These are phyloP conservation scores for Lachancea fermentati DNA, from an alignment of 805 yeast genomes.

Conservation along the genomic window DNA sequence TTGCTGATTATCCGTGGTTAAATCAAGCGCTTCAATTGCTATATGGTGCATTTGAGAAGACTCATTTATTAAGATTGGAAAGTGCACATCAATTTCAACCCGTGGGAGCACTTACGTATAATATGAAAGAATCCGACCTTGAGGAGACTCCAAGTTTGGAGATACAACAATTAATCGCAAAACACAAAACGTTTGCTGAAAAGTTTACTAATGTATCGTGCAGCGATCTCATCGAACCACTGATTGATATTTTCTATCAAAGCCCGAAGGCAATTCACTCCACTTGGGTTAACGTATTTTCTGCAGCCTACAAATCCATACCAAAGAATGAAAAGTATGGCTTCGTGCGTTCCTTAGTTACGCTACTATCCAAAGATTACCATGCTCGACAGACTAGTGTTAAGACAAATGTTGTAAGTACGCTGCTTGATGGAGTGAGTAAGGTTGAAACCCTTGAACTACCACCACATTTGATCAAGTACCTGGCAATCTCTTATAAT, in stretches of 20 bases:
- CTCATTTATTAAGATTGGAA: conserved; percentile 41
- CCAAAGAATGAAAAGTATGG: conserved; percentile 78
- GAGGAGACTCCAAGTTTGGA: conserved; percentile 15
- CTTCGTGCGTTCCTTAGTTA: conserved; percentile 73
- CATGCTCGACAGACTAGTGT: conserved; percentile 86
- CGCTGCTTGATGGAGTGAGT: conserved; percentile 79
- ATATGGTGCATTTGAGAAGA: conserved; percentile 66
- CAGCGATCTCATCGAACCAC: conserved; percentile 58
- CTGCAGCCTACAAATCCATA: conserved; percentile 67
- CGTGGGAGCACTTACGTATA: conserved; percentile 12
- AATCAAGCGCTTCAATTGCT: conserved; percentile 87
- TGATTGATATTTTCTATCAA: conserved; percentile 76
- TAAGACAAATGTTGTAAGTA: conserved; percentile 81
- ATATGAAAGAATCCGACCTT: not conserved
- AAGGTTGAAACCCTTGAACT: conserved; percentile 65
- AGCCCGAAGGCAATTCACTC: conserved; percentile 72
- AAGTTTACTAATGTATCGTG: conserved; percentile 42
- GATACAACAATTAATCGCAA: conserved; percentile 28
- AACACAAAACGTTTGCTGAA: conserved; percentile 29
- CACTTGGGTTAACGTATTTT: conserved; percentile 82
- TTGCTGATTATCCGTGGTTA: conserved; percentile 91
- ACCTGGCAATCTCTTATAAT: conserved; percentile 77
- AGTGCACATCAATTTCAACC: conserved; percentile 48
- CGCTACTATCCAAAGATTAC: conserved; percentile 81
- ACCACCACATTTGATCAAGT: conserved; percentile 92